Conservation (phyloP, 192 early-diverging fungal species). For the Funneliformis mosseae region DNA sequence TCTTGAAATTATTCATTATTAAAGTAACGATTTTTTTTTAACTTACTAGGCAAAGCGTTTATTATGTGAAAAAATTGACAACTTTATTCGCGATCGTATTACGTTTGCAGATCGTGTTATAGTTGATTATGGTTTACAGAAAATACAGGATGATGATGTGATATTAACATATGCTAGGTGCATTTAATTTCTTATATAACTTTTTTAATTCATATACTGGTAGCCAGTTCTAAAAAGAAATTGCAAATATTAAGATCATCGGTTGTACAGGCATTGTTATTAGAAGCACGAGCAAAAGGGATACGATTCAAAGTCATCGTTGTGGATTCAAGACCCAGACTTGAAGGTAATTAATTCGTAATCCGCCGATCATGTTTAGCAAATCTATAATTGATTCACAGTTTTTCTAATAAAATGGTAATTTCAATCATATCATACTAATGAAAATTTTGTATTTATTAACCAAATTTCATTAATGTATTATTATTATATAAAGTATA, state of each 20-base stretch:
- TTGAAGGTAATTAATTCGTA: conserved; percentile 68
- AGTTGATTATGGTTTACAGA: conserved; percentile 76
- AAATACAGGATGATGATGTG: conserved; percentile 91
- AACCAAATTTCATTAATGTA: too few relatives aligned
- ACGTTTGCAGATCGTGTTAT: conserved; percentile 79
- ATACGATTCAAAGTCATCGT: conserved; percentile 91
- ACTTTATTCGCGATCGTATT: conserved; percentile 93
- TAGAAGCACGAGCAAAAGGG: conserved; percentile 72
- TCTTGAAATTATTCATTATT: neutral
- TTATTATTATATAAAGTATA: too few relatives aligned
- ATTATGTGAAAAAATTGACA: conserved; percentile 75
- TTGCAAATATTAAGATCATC: conserved; percentile 59
- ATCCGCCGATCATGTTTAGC: too few relatives aligned
- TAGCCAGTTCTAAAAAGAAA: neutral
- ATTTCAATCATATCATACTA: too few relatives aligned
- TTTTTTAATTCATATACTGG: neutral
- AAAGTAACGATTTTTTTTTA: neutral
- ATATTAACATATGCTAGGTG: conserved; percentile 85
- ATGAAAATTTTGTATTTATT: too few relatives aligned
- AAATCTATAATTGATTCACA: too few relatives aligned
- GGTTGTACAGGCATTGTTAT: conserved; percentile 75
- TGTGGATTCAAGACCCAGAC: conserved; percentile 83
- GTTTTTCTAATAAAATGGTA: too few relatives aligned
- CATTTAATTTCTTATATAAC: neutral
- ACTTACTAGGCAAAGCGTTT: conserved; percentile 65